Conservation (phyloP, 768 basidiomycete genomes). For the Serendipita vermifera region DNA sequence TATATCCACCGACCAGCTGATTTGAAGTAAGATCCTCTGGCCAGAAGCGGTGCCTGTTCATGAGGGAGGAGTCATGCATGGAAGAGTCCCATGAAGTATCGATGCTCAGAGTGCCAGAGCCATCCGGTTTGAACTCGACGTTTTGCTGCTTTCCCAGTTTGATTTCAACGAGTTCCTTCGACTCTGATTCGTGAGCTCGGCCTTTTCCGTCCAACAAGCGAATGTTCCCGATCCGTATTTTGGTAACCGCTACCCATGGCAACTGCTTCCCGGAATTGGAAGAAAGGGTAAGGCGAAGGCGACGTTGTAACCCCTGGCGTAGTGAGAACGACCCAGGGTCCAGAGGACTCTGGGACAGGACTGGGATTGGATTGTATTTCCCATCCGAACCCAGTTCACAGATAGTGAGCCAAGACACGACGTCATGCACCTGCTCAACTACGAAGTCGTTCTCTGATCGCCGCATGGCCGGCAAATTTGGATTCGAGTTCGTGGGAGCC, state of each 20-base stretch:
- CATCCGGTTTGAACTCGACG: conserved; percentile 71
- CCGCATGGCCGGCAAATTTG: conserved; percentile 55
- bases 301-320: conserved; percentile 87
- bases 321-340: conserved; percentile 80
- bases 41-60: conserved; percentile 74
- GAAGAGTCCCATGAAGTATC: conserved; percentile 76
- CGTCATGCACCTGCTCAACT: conserved; percentile 75
- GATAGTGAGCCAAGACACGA: conserved; percentile 78
- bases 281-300: conserved; percentile 58
- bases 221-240: conserved; percentile 68
- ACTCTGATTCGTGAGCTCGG: conserved; percentile 62
- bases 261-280: conserved; percentile 85
- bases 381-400: conserved; percentile 80
- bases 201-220: conserved; percentile 77
- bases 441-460: conserved; percentile 89
- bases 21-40: conserved; percentile 67
- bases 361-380: conserved; percentile 69
- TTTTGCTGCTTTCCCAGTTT: conserved; percentile 58
- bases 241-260: conserved; percentile 71
- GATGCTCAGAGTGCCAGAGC: conserved; percentile 49
- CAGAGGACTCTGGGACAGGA: conserved; percentile 51
- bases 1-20: conserved; percentile 68
- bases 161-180: conserved; percentile 56
- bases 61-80: conserved; percentile 67
- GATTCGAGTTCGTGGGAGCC: not conserved